Base-by-base conservation (phyloP, 2,329 filamentous ascomycete genomes). In the Fusarium floridanum region DNA sequence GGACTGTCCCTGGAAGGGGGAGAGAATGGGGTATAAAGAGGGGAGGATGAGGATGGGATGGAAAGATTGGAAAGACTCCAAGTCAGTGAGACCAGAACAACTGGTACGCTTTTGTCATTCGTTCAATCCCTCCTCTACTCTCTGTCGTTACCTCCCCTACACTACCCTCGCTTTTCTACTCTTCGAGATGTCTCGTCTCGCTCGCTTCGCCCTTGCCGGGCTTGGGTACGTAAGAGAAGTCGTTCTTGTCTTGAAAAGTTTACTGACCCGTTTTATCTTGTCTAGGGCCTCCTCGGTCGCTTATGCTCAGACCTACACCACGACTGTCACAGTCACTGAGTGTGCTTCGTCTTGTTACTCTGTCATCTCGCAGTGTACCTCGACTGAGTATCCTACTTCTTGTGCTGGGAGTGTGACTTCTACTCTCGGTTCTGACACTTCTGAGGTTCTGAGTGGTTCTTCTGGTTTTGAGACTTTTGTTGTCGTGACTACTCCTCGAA, bases 251-350 rank as follows among this genome's bases (percentile, higher is more conserved):
- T 39, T 14, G 50, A 34, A 34, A 32, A 16, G 10, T 36, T 61
- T 55, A 45, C 66, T 77, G 29, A 77, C 69, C 29, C 29, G 50
- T 72, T 22, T 63, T 27, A 24, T 37, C 22, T 39, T 39, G 16
- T 45, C 59, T 43, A 83, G 81, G 60, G 76, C 75, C 4, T 67
- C 75, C 4, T 67, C 72, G 37, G 36, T 77, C 20, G 80, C 72
- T 20, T 64, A 24, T 22, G 80, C 81, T 6, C 72, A 76, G 34
- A 73, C 75, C 2, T 68, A 76, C 5, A 81, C 81, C 4, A 68
- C 81, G 8, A 84, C 82, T 10, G 77, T 83, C 22, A 82, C 81
- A 3, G 72, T 80, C 27, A 80, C 77, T 0, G 78, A 70, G 11
- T 84, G 80, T 50, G 77, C 79, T 2, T 70, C 78, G 27, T 75